phyloP scores from a whole-genome alignment of 441 rosid species.

The Gossypium trilobum region DNA sequence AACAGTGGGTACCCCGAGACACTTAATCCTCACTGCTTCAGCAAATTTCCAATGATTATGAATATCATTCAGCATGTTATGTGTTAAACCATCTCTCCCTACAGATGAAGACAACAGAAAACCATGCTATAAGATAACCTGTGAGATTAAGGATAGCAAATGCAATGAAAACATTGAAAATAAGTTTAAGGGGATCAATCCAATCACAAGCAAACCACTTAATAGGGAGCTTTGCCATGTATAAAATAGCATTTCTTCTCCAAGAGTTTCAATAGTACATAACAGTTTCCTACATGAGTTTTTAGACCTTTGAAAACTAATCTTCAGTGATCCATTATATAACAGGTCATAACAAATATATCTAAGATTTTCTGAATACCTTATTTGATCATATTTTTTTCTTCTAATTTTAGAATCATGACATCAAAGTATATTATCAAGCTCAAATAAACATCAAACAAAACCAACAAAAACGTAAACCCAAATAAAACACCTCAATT shows the following conservation, averaged over 20 bases:
- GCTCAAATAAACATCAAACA: background rate
- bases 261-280: background rate
- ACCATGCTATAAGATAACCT: background rate
- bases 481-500: background rate
- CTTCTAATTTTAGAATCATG: background rate
- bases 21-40: constrained; percentile 76
- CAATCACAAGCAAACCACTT: background rate
- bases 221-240: background rate
- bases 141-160: background rate
- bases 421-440: background rate
- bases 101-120: constrained; percentile 12
- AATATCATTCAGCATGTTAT: constrained; percentile 84
- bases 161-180: background rate
- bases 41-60: constrained; percentile 69
- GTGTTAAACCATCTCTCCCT: constrained; percentile 95
- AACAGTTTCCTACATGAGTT: background rate
- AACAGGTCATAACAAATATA: background rate
- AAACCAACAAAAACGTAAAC: background rate
- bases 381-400: background rate
- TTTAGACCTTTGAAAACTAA: background rate
- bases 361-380: background rate
- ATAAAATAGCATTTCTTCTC: background rate
- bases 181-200: background rate
- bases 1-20: constrained; percentile 80
- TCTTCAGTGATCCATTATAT: background rate